Percentiles rank a stretch among this genome's conserved stretches.
These are phyloP conservation scores for Hippophae tibetana DNA, from an alignment of 306 rosid species.

Conservation along the genomic window DNA sequence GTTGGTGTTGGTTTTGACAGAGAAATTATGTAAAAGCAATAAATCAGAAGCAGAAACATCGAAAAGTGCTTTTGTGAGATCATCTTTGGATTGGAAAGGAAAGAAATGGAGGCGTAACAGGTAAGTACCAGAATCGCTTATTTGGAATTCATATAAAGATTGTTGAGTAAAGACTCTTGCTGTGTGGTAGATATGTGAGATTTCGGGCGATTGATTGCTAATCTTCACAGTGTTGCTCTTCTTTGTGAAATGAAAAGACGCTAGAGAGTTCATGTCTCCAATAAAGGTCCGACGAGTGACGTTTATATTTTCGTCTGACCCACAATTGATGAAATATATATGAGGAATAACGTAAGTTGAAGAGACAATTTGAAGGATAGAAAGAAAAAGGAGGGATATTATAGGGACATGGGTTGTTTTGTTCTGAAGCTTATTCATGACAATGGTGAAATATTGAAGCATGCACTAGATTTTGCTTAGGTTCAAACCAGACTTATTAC, in stretches of 20 bases:
- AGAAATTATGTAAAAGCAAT: slow-evolving; percentile 26
- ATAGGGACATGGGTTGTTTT: neutral
- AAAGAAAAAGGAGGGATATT: slow-evolving; percentile 8
- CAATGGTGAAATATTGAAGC: neutral
- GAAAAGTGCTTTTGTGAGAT: slow-evolving; percentile 24
- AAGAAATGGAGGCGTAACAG: slow-evolving; percentile 41
- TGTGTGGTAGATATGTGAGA: slow-evolving; percentile 16
- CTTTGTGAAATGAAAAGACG: slow-evolving; percentile 3
- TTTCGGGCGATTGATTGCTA: neutral
- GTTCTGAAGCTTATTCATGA: slow-evolving; percentile 8
- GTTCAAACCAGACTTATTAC: too few relatives aligned
- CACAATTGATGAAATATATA: slow-evolving; percentile 31
- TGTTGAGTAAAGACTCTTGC: slow-evolving; percentile 22
- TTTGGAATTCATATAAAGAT: slow-evolving; percentile 21
- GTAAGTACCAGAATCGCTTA: slow-evolving; percentile 9
- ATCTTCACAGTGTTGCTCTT: neutral
- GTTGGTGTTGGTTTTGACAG: neutral
- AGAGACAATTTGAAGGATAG: slow-evolving; percentile 12
- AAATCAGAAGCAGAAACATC: slow-evolving; percentile 27
- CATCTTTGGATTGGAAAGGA: slow-evolving; percentile 21
- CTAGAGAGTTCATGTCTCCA: slow-evolving; percentile 19
- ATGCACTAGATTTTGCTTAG: too few relatives aligned
- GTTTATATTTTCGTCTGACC: slow-evolving; percentile 12
- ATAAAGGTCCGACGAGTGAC: slow-evolving; percentile 7
- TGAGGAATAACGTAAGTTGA: slow-evolving; percentile 17